Evolutionary conservation across 768 basidiomycete species (phyloP).

Genomic region (Podaxis mareebaensis): DNA sequence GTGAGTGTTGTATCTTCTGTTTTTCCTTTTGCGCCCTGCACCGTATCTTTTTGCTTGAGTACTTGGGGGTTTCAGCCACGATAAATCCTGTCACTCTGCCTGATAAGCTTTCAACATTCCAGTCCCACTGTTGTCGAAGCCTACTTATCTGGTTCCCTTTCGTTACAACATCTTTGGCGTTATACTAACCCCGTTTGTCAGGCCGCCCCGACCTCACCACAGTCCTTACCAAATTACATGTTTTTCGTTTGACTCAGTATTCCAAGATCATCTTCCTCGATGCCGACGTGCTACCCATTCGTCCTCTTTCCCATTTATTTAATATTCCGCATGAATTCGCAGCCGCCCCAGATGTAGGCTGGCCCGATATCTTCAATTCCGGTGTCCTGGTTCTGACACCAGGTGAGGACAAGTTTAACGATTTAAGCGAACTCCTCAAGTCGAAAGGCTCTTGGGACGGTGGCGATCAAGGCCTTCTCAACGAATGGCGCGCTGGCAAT

Average conservation of each 20-base stretch:
- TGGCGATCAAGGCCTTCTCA: conserved; percentile 96
- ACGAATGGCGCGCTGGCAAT: conserved; percentile 85
- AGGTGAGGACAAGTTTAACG: conserved; percentile 77
- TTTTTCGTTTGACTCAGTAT: conserved; percentile 89
- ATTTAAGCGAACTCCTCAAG: conserved; percentile 69
- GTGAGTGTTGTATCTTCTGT: conserved; percentile 46
- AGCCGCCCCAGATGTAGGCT: conserved; percentile 95
- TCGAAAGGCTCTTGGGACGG: conserved; percentile 93
- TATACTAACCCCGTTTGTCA: conserved; percentile 30
- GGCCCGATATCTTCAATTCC: conserved; percentile 99
- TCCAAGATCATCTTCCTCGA: conserved; percentile 88
- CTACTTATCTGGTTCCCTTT: background rate
- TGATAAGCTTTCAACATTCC: background rate
- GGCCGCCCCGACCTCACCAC: conserved; percentile 93
- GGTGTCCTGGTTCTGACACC: conserved; percentile 90
- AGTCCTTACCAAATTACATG: conserved; percentile 95
- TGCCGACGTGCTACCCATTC: conserved; percentile 86
- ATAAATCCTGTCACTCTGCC: conserved; percentile 6
- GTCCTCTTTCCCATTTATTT: conserved; percentile 93
- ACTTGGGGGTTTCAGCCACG: background rate
- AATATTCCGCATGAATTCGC: conserved; percentile 79
- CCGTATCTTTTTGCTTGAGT: background rate
- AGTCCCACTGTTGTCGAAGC: background rate
- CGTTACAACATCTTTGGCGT: background rate
- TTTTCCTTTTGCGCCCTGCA: background rate